A percentile compares a stretch with the other conserved stretches of the same genome.
These are phyloP conservation scores for Chloris gayana DNA, from an alignment of 176 grass and related monocot genomes.

Conservation along the genomic window DNA sequence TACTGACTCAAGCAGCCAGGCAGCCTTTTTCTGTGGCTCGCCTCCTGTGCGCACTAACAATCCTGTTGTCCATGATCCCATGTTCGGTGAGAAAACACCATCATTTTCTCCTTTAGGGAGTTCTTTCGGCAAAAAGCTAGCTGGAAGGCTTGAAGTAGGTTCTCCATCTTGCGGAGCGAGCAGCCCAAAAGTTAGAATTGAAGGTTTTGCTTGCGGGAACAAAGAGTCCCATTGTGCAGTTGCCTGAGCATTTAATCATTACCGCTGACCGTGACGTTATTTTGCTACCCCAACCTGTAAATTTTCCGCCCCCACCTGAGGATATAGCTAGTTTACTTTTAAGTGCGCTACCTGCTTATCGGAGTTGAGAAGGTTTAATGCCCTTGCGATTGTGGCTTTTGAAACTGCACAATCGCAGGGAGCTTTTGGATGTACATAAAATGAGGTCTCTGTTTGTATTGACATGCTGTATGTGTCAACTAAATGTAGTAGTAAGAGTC, in stretches of 20 bases:
- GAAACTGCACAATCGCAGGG: slow-evolving; percentile 56
- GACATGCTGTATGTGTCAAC: slow-evolving; percentile 49
- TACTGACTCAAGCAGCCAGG: slow-evolving; percentile 55
- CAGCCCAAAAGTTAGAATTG: slow-evolving; percentile 83
- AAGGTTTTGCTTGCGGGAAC: slow-evolving; percentile 82
- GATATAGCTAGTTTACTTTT: slow-evolving; percentile 48
- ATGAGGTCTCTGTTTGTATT: slow-evolving; percentile 50
- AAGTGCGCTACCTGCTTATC: slow-evolving; percentile 26
- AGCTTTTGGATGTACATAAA: slow-evolving; percentile 70
- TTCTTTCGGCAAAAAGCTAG: slow-evolving; percentile 53
- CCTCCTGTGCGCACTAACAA: slow-evolving; percentile 90
- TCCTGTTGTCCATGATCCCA: slow-evolving; percentile 73
- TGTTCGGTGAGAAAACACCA: slow-evolving; percentile 64
- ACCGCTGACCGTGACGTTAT: slow-evolving; percentile 43
- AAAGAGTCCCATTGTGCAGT: slow-evolving; percentile 61
- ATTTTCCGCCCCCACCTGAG: slow-evolving; percentile 28
- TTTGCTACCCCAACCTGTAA: slow-evolving; percentile 45
- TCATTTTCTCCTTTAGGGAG: slow-evolving; percentile 62
- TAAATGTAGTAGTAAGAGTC: slow-evolving; percentile 45
- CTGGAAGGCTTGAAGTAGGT: slow-evolving; percentile 59
- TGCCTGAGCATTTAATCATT: slow-evolving; percentile 53
- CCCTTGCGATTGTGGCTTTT: slow-evolving; percentile 53
- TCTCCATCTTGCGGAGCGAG: slow-evolving; percentile 71
- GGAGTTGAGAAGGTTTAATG: neutral
- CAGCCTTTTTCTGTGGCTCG: slow-evolving; percentile 75